Percentiles rank a stretch among this genome's conserved stretches.
Evolutionary conservation across 2,329 filamentous ascomycete genomes (phyloP).

Genomic region (Calonectria honghensis): DNA sequence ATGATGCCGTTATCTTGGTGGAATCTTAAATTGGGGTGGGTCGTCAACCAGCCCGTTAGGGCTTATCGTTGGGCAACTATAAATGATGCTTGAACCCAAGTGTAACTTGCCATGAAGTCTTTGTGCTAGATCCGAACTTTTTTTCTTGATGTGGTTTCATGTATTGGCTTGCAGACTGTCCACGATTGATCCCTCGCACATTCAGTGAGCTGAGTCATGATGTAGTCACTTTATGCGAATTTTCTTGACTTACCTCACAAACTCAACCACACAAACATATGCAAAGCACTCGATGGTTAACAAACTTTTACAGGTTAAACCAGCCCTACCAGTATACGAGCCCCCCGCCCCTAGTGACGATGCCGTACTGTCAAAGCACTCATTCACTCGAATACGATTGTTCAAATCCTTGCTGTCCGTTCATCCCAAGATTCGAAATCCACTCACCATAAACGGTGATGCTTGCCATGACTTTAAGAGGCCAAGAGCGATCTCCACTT

Average conservation of each 20-base stretch:
- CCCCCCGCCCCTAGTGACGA: background rate
- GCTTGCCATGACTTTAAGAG: background rate
- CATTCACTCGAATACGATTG: background rate
- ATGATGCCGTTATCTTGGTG: constrained; percentile 1
- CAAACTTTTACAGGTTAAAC: background rate
- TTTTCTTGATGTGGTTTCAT: background rate
- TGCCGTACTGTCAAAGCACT: background rate
- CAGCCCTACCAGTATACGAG: background rate
- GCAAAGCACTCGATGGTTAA: background rate
- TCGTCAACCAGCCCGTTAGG: background rate
- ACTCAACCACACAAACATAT: background rate
- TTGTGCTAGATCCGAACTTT: background rate
- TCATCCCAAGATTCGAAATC: background rate
- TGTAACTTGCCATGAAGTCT: background rate
- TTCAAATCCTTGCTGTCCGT: background rate
- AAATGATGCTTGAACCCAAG: constrained; percentile 15
- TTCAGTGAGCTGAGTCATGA: background rate
- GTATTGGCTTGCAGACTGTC: background rate
- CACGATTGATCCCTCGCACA: background rate
- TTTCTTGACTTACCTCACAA: background rate
- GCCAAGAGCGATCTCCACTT: background rate
- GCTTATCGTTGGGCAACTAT: constrained; percentile 1
- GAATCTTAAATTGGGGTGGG: constrained; percentile 3
- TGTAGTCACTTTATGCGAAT: background rate
- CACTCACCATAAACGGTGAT: background rate